Evolutionary conservation across 352 stramenopile species (phyloP).

Genomic region (Pythium phragmiticola): DNA sequence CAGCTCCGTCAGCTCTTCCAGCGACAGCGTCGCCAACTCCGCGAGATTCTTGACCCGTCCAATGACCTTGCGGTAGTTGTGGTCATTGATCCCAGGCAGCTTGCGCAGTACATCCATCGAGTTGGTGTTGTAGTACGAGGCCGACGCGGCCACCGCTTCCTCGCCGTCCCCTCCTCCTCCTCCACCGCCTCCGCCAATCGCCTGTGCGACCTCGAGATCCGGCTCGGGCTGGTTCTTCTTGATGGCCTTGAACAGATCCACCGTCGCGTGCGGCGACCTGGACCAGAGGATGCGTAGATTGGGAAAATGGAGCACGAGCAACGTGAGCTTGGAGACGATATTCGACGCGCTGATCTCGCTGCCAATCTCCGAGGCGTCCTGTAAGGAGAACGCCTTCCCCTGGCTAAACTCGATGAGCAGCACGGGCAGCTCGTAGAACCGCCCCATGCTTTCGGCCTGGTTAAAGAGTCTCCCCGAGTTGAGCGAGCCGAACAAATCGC

Average conservation of each 20-base stretch:
- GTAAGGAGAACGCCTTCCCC: constrained; percentile 85
- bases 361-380: constrained; percentile 88
- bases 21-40: constrained; percentile 64
- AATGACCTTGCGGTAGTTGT: constrained; percentile 89
- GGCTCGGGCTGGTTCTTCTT: constrained; percentile 86
- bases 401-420: constrained; percentile 96
- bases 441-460: constrained; percentile 88
- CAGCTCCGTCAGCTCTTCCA: constrained; percentile 62
- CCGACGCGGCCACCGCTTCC: constrained; percentile 49
- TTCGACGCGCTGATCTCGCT: constrained; percentile 92
- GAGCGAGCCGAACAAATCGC: constrained; percentile 97
- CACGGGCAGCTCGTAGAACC: constrained; percentile 86
- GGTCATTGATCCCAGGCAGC: constrained; percentile 94
- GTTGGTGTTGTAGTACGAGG: constrained; percentile 81
- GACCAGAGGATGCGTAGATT: constrained; percentile 95
- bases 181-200: constrained; percentile 41
- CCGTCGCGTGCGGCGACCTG: constrained; percentile 88
- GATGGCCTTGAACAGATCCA: constrained; percentile 82
- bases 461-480: constrained; percentile 95
- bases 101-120: constrained; percentile 94
- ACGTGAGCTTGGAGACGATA: constrained; percentile 94
- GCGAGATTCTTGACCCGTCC: constrained; percentile 67
- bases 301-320: constrained; percentile 95
- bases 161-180: constrained; percentile 42
- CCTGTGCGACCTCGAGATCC: constrained; percentile 68